Conservation (phyloP, 257 asterid genomes). For the Plantago ovata region DNA sequence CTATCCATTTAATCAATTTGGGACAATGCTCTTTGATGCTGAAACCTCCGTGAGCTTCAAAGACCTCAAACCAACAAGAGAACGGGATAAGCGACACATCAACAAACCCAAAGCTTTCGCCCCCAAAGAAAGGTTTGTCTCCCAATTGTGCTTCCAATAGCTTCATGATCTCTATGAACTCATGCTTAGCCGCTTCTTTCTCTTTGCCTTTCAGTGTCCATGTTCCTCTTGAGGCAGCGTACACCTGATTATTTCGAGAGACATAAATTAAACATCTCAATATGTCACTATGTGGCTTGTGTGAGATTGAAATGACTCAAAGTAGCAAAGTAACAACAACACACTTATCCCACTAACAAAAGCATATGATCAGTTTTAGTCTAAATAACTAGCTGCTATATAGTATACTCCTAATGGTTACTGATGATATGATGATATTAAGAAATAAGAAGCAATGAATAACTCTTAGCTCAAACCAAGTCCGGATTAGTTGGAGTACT, state of each 20-base stretch:
- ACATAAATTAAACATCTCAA: too few relatives aligned
- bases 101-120: slow-evolving; percentile 46
- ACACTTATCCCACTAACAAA: too few relatives aligned
- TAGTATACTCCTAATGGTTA: too few relatives aligned
- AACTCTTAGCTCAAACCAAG: too few relatives aligned
- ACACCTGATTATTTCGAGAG: not conserved
- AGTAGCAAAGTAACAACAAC: too few relatives aligned
- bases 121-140: slow-evolving; percentile 45
- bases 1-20: slow-evolving; percentile 46
- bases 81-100: slow-evolving; percentile 43
- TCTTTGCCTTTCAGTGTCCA: slow-evolving; percentile 47
- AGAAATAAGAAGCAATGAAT: too few relatives aligned
- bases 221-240: slow-evolving; percentile 28
- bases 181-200: slow-evolving; percentile 45
- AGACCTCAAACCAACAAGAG: slow-evolving; percentile 49
- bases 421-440: too few relatives aligned
- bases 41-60: slow-evolving; percentile 42
- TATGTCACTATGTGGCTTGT: too few relatives aligned
- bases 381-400: too few relatives aligned
- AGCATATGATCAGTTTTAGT: too few relatives aligned
- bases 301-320: too few relatives aligned
- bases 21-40: slow-evolving; percentile 45
- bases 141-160: slow-evolving; percentile 45
- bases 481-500: too few relatives aligned
- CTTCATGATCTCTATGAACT: slow-evolving; percentile 41